Percentiles rank a stretch among this genome's conserved stretches.
These are phyloP conservation scores for Elsinoe perseae DNA, from an alignment of 2,329 filamentous ascomycete genomes.

Conservation along the genomic window DNA sequence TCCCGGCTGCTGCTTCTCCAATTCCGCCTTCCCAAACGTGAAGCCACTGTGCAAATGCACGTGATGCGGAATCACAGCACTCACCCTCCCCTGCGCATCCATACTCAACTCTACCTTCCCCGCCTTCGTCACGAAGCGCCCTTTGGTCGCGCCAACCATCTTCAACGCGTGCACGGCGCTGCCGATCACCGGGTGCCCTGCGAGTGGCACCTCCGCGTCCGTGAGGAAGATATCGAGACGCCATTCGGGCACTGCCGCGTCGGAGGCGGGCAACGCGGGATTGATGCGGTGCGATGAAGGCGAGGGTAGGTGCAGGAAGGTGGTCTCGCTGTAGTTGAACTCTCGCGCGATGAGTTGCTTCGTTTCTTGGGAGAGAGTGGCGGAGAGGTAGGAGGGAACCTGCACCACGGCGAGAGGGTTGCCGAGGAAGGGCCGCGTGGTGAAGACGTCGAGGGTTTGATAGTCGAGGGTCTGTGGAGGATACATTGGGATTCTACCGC, in stretches of 20 bases:
- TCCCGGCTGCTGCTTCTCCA: constrained; percentile 32
- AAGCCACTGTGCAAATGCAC: constrained; percentile 50
- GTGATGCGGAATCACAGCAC: constrained; percentile 59
- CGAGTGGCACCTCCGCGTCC: constrained; percentile 47
- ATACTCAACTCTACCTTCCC: constrained; percentile 37
- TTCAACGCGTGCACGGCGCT: constrained; percentile 43
- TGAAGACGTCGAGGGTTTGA: constrained; percentile 43
- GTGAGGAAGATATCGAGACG: constrained; percentile 49
- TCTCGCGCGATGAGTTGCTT: constrained; percentile 50
- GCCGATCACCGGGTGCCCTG: constrained; percentile 52
- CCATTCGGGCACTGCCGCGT: constrained; percentile 29
- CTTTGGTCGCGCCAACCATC: constrained; percentile 25
- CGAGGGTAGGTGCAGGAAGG: constrained; percentile 42
- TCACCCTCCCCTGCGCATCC: constrained; percentile 39
- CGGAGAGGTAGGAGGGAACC: constrained; percentile 29
- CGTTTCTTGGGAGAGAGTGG: constrained; percentile 37
- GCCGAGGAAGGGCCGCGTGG: constrained; percentile 39
- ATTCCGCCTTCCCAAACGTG: constrained; percentile 25
- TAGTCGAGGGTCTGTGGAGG: constrained; percentile 20
- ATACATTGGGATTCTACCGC: not conserved
- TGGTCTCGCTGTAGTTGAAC: constrained; percentile 52
- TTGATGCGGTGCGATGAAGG: not conserved
- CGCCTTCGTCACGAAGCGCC: constrained; percentile 38
- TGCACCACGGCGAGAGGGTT: constrained; percentile 52
- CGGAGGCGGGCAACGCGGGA: constrained; percentile 15